Conservation (phyloP, 2,329 filamentous ascomycete species). For the Cadophora malorum region DNA sequence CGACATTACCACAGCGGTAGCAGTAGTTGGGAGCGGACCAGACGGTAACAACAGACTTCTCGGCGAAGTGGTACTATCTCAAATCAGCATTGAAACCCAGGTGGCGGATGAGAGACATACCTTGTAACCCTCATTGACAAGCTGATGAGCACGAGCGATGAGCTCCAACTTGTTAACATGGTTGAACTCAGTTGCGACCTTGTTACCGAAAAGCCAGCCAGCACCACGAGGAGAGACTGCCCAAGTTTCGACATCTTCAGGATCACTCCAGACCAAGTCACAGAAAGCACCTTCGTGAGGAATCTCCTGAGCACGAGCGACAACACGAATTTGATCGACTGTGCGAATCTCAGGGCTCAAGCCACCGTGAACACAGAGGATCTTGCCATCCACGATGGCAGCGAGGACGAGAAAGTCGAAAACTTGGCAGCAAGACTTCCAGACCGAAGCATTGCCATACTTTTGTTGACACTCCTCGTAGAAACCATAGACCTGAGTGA, state of each 20-base stretch:
- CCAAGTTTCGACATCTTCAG: slow-evolving; percentile 74
- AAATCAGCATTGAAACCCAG: slow-evolving; percentile 41
- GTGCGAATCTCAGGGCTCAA: slow-evolving; percentile 76
- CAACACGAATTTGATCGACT: slow-evolving; percentile 76
- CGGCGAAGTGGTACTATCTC: slow-evolving; percentile 83
- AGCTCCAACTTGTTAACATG: slow-evolving; percentile 76
- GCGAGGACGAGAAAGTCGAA: slow-evolving; percentile 79
- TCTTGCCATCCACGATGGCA: slow-evolving; percentile 75
- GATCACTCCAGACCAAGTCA: slow-evolving; percentile 78
- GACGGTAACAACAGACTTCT: slow-evolving; percentile 88
- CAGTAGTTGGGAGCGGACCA: slow-evolving; percentile 61
- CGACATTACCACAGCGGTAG: slow-evolving; percentile 60
- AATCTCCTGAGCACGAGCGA: slow-evolving; percentile 77
- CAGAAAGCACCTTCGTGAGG: slow-evolving; percentile 80
- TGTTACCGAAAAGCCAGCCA: slow-evolving; percentile 62
- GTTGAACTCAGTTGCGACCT: slow-evolving; percentile 78
- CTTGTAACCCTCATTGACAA: slow-evolving; percentile 81
- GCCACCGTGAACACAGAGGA: slow-evolving; percentile 76
- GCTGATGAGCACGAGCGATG: slow-evolving; percentile 75
- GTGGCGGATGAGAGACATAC: slow-evolving; percentile 44
- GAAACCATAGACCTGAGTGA: slow-evolving; percentile 80
- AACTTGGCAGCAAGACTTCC: slow-evolving; percentile 80
- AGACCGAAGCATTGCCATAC: slow-evolving; percentile 78
- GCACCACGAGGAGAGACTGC: slow-evolving; percentile 72
- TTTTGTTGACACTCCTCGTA: slow-evolving; percentile 81